Evolutionary conservation across 2,329 filamentous ascomycete species (phyloP), one percentile per base, ranked within the genome.

Genomic region (Ceratocystis colombiana): DNA sequence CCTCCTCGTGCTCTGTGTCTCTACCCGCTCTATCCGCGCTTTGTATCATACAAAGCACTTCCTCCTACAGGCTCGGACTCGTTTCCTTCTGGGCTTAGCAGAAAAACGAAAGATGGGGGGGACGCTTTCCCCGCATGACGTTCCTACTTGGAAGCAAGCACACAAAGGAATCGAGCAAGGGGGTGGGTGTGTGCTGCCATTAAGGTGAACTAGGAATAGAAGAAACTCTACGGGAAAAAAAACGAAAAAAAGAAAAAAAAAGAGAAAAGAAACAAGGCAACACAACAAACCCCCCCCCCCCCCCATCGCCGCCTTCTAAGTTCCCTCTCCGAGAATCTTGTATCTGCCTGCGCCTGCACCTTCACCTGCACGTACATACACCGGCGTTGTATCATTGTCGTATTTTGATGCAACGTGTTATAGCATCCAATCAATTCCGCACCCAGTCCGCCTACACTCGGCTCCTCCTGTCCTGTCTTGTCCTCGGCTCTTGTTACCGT

Each of bases 101-200:
- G 7, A 10, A 55, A 17, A 57, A 57, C 10, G 46, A n/a, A 57
- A 57, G 53, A 57, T 57, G 53, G 25, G 37, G 37, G 37, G 25
- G 22, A 28, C 53, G 22, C 30, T 57, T 57, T 57, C 53, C 53
- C 53, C 53, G 53, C 53, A 57, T 57, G 53, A 57, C 25, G 53
- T n/a, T 57, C 53, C 12, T 57, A 22, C 53, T 22, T 28, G 50
- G 25, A 50, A 50, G 8, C 46, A 50, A 33, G 33, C 33, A 37
- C 33, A 41, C 37, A 41, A 41, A 12, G 37, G 37, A 57, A 28
- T 10, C 10, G 15, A 57, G 30, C 53, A 57, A 33, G 53, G 53
- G 53, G 48, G 53, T 15, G 53, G 22, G 22, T 25, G 22, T 57
- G 28, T 57, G 17, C 22, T 28, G 22, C 53, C 53, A 57, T 15